Base-by-base conservation (phyloP, 805 yeast genomes). In the Candida sakaeoensis region DNA sequence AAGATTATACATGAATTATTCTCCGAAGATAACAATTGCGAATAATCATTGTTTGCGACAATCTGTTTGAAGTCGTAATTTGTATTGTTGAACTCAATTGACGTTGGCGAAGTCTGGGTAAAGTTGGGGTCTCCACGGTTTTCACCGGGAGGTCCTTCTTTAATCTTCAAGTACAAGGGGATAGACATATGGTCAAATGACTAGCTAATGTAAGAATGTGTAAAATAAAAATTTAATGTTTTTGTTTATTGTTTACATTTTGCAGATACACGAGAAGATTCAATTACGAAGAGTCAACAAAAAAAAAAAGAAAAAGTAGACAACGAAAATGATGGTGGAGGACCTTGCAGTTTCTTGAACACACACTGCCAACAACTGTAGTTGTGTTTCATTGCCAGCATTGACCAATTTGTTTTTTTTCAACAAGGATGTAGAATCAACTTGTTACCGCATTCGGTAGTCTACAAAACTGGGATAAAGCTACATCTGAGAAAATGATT, bases 111-210 rank as follows among this genome's bases (percentile, higher is more conserved):
- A 5, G 43, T 30, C 17, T 32, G 40, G 23, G 9, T 42, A 36
- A 42, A 48, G 24, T 45, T 45, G 8, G 46, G 47, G 4, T 21
- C 26, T 16, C 17, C 29, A 10, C 9, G 18, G 4, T 4, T 17
- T 12, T 24, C 32, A 28, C 16, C 26, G 9, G 17, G 9, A 10
- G 25, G 39, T 7, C 36, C 36, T 13, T 37, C 41, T 43, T 54
- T 60, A 23, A 60, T 39, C 42, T 56, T 59, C 29, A 61, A 48
- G 32, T 53, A 55, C 33, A 61, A 47, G 8, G 65, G 60, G 27
- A 58, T 50, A 16, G 44, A 28, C 30, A 24, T 16, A n/a, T n/a
- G n/a, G 14, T 9, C 28, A 12, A 5, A 18, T 12, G 23, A 16
- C 4, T 4, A 27, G n/a, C 15, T 19, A 22, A 5, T 17, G 22